A percentile compares a stretch with the other conserved stretches of the same genome.
These are phyloP conservation scores for Paecilomyces fulvus DNA, from an alignment of 2,329 filamentous ascomycete genomes.

Conservation along the genomic window DNA sequence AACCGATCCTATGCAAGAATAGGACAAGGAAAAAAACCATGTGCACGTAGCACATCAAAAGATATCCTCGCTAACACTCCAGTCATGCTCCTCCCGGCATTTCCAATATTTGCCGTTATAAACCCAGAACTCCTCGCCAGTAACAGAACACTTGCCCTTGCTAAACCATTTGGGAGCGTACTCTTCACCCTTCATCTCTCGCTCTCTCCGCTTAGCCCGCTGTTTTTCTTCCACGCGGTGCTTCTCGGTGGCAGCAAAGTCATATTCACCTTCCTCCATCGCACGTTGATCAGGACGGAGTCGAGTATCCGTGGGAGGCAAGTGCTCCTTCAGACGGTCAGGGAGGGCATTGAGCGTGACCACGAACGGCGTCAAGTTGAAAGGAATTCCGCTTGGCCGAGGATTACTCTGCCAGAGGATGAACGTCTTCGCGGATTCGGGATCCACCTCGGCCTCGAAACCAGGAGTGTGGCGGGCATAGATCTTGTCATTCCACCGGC, in stretches of 20 bases:
- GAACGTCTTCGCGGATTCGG: slow-evolving; percentile 61
- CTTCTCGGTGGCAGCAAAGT: slow-evolving; percentile 87
- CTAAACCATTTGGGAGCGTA: slow-evolving; percentile 81
- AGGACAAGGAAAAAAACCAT: background rate
- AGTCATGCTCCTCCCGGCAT: slow-evolving; percentile 53
- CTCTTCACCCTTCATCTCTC: slow-evolving; percentile 71
- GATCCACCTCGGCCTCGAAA: slow-evolving; percentile 60
- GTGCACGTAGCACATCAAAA: slow-evolving; percentile 39
- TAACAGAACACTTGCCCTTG: slow-evolving; percentile 63
- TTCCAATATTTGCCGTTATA: slow-evolving; percentile 88
- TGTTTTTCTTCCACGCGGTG: slow-evolving; percentile 90
- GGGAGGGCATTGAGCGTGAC: slow-evolving; percentile 89
- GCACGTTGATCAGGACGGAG: slow-evolving; percentile 88
- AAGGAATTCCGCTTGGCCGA: slow-evolving; percentile 76
- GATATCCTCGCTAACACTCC: slow-evolving; percentile 67
- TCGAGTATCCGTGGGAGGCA: slow-evolving; percentile 91
- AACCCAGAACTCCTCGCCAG: slow-evolving; percentile 83
- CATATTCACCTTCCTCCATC: slow-evolving; percentile 98
- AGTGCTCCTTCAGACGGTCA: slow-evolving; percentile 64
- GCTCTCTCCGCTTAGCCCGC: slow-evolving; percentile 60
- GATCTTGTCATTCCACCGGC: slow-evolving; percentile 94
- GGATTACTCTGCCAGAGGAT: slow-evolving; percentile 86
- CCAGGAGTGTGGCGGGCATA: slow-evolving; percentile 90
- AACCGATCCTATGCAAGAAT: background rate
- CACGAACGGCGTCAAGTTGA: slow-evolving; percentile 95